phyloP scores from a whole-genome alignment of 257 asterid genomes.

The Solanum chmielewskii region DNA sequence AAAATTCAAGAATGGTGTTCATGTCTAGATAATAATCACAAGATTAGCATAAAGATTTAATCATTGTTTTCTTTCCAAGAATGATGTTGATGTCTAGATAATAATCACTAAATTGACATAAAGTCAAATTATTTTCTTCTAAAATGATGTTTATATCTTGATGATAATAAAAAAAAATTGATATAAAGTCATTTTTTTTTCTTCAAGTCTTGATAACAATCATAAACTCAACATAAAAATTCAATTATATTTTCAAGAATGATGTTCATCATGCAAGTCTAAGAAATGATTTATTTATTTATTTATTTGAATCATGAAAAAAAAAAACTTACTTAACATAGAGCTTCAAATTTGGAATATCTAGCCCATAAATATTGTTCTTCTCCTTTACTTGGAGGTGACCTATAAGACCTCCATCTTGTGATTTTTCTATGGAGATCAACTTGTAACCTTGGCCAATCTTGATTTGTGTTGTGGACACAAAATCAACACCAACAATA shows the following conservation, averaged over 20 bases:
- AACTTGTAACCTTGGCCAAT: slow-evolving; percentile 79
- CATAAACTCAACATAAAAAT: background rate
- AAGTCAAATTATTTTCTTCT: background rate
- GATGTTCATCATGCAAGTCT: background rate
- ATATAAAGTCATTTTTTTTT: background rate
- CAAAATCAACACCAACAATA: slow-evolving; percentile 2
- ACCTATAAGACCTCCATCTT: slow-evolving; percentile 71
- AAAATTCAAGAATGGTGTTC: background rate
- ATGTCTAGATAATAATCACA: background rate
- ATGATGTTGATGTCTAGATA: background rate
- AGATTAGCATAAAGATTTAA: background rate
- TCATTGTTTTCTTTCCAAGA: background rate
- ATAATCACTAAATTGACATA: background rate
- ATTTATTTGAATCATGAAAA: background rate
- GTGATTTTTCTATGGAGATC: slow-evolving; percentile 49
- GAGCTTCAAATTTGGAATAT: slow-evolving; percentile 75
- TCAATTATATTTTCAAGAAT: background rate
- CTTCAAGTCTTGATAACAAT: background rate
- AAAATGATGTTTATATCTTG: background rate
- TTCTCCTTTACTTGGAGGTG: slow-evolving; percentile 65
- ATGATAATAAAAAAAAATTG: background rate
- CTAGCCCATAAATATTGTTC: slow-evolving; percentile 63
- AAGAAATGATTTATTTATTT: background rate
- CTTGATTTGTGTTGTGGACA: slow-evolving; percentile 19
- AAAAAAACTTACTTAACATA: slow-evolving; percentile 55